phyloP scores from a whole-genome alignment of 208 protist genomes.

The Spongospora subterranea region DNA sequence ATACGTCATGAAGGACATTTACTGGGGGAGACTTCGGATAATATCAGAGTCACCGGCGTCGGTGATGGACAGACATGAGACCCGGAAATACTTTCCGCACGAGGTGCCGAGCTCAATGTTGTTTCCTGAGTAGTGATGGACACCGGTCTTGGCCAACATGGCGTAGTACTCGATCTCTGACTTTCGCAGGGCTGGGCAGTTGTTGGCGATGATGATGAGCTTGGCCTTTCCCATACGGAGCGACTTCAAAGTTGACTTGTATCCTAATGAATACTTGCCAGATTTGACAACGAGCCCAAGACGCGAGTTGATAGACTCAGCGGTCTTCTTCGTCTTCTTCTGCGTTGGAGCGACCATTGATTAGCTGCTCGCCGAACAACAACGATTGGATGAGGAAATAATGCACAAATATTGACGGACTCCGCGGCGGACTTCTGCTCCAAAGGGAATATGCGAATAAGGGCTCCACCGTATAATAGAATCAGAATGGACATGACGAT shows the following conservation, averaged over 20 bases:
- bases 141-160: constrained; percentile 96
- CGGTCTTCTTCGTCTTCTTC: constrained; percentile 80
- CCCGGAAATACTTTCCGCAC: constrained; percentile 98
- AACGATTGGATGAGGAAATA: no score
- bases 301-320: constrained; percentile 97
- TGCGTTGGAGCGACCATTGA: constrained; percentile 42
- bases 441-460: no score
- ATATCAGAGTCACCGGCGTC: constrained; percentile 95
- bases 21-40: constrained; percentile 69
- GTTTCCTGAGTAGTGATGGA: constrained; percentile 98
- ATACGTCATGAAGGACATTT: constrained; percentile 4
- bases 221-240: constrained; percentile 92
- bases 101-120: constrained; percentile 98
- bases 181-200: constrained; percentile 96
- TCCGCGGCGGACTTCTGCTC: no score
- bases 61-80: constrained; percentile 93
- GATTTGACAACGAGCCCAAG: constrained; percentile 99
- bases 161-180: constrained; percentile 99
- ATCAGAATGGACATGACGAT: no score
- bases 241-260: constrained; percentile 94
- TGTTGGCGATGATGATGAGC: constrained; percentile 97
- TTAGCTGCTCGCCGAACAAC: constrained; percentile 18
- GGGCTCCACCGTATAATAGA: no score
- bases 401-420: no score
- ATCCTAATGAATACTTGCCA: constrained; percentile 98